These are phyloP conservation scores for Cenococcum geophilum DNA, from an alignment of 495 filamentous ascomycete genomes.

Conservation along the genomic window DNA sequence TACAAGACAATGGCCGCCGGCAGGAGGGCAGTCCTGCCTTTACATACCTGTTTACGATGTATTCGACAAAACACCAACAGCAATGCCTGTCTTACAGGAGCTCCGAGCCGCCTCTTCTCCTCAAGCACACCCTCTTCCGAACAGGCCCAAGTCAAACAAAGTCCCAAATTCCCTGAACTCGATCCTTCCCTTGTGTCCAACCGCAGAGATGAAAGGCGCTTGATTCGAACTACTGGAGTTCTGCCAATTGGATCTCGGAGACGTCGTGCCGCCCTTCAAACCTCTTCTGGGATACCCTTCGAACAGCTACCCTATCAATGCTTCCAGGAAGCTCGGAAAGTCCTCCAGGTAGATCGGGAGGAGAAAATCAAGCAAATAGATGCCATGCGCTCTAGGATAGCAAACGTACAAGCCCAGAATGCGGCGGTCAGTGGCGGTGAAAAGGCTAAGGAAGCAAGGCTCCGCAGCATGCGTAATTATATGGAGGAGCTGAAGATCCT, in stretches of 20 bases:
- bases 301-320: conserved; percentile 91
- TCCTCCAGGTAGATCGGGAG: conserved; percentile 71
- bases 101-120: conserved; percentile 25
- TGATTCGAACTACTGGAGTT: conserved; percentile 25
- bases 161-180: conserved; percentile 23
- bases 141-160: conserved; percentile 15
- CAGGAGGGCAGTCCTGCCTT: conserved; percentile 18
- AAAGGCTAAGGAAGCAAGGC: conserved; percentile 47
- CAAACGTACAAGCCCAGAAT: conserved; percentile 53
- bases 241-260: conserved; percentile 53
- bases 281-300: conserved; percentile 71
- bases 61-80: conserved; percentile 11
- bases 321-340: conserved; percentile 89
- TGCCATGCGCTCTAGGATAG: conserved; percentile 46
- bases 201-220: conserved; percentile 30
- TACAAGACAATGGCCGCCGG: conserved; percentile 18
- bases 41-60: conserved; percentile 25
- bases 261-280: conserved; percentile 69
- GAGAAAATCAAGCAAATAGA: conserved; percentile 66
- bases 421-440: conserved; percentile 55
- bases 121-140: conserved; percentile 21
- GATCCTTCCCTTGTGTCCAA: conserved; percentile 31
- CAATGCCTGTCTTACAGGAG: conserved; percentile 7
- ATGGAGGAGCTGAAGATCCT: conserved; percentile 79
- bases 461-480: conserved; percentile 64